phyloP scores from a whole-genome alignment of 169 alveolate genomes.

The Toxoplasma gondii region DNA sequence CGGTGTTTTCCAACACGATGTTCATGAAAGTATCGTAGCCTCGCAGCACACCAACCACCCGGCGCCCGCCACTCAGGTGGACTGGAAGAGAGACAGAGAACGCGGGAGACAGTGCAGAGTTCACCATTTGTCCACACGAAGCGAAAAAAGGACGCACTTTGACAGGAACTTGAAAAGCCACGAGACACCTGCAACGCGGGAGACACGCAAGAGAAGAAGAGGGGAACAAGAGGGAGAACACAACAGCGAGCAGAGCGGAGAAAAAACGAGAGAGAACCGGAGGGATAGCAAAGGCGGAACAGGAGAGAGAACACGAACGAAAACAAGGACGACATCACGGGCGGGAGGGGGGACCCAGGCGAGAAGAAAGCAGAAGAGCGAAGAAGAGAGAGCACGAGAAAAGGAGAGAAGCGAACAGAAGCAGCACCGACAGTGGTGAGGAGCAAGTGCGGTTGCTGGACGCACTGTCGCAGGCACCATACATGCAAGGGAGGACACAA shows the following conservation, averaged over 20 bases:
- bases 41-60: constrained; percentile 94
- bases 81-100: constrained; percentile 73
- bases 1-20: constrained; percentile 96
- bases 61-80: constrained; percentile 87
- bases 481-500: too few species aligned
- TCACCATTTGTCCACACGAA: background rate
- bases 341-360: too few species aligned
- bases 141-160: background rate
- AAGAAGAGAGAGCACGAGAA: too few species aligned
- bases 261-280: background rate
- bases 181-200: background rate
- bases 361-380: too few species aligned
- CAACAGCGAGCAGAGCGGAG: too few species aligned
- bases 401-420: too few species aligned
- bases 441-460: too few species aligned
- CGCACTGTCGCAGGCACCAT: too few species aligned
- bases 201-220: background rate
- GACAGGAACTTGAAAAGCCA: background rate
- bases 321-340: too few species aligned
- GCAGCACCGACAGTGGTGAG: too few species aligned
- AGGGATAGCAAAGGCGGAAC: background rate
- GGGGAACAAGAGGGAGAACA: too few species aligned
- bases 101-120: background rate
- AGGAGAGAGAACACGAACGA: too few species aligned
- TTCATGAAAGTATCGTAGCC: constrained; percentile 99